Base-by-base conservation (phyloP, 2,329 filamentous ascomycete species). In the Colletotrichum cereale region DNA sequence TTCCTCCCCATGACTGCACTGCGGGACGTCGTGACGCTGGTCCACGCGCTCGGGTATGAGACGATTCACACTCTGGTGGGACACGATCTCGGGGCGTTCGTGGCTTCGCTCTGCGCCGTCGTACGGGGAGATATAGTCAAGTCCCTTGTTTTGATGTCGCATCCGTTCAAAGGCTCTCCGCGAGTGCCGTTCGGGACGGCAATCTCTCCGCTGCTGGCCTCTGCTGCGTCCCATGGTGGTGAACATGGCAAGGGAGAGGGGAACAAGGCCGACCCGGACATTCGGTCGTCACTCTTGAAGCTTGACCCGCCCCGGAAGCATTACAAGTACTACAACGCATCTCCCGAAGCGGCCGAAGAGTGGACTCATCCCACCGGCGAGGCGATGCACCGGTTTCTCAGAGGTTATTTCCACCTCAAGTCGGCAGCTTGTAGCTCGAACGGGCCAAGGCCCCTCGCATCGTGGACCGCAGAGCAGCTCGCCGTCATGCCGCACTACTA, bases 321-420 rank as follows among this genome's bases (percentile, higher is more conserved):
- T 77, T 93, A 93, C 82, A 91, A 91, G 78, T 91, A 86, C 86
- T 92, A 90, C 78, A 90, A 90, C 75, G 87, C 87, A 3, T 86
- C 84, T 2, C 61, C 82, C 0, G 71, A 77, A 1, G 88, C 88
- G 1, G 85, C 88, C 71, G 83, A 84, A 69, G 87, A 88, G 3
- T 71, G 63, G 63, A 67, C 56, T 14, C 11, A 47, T 6, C 63
- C 62, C 0, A 52, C 26, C 7, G 63, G 56, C 7, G 31, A 67
- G 16, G 34, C 67, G 2, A 81, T 93, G 16, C 82, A 86, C n/a
- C 78, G 79, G 1, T 93, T 92, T 72, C 81, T 93, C 1, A 85
- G 90, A 12, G 90, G 91, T 3, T 93, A 93, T 76, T 89, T 92
- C 73, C 87, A 92, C 76, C 83, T 93, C 58, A 93, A 93, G 77